Evolutionary conservation across 257 asterid genomes (phyloP).

Genomic region (Anisodus acutangulus): DNA sequence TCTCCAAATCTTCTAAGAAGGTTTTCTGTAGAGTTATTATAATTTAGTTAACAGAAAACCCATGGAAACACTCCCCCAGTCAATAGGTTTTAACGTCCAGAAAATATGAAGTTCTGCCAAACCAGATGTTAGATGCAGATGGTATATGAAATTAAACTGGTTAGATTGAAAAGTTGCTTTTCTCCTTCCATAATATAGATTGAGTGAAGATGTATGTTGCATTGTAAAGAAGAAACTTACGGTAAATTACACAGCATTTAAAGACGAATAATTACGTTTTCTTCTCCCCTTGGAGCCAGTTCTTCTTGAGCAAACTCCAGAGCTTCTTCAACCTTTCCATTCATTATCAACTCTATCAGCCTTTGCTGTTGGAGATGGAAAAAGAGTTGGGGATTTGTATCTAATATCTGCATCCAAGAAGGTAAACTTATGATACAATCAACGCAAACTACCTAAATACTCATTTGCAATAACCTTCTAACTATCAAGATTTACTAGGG

Average conservation of each 20-base stretch:
- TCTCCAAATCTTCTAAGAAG: conserved; percentile 82
- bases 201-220: neutral
- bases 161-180: neutral
- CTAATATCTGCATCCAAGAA: conserved; percentile 70
- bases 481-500: neutral
- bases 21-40: conserved; percentile 49
- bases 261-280: conserved; percentile 58
- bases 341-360: conserved; percentile 76
- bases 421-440: neutral
- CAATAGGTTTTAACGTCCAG: neutral
- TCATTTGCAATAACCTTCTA: neutral
- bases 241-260: neutral
- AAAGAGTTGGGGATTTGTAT: conserved; percentile 77
- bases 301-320: conserved; percentile 91
- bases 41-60: neutral
- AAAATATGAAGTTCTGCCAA: neutral
- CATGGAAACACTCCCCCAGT: conserved; percentile 13
- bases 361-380: conserved; percentile 94
- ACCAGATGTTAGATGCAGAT: neutral
- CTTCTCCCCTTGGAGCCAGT: conserved; percentile 95
- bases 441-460: conserved; percentile 18
- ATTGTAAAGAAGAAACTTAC: neutral
- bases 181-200: neutral
- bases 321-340: conserved; percentile 80
- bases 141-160: neutral